Evolutionary conservation across 1,284 basidiomycete genomes (phyloP).

Genomic region (Cryptococcus sp.): DNA sequence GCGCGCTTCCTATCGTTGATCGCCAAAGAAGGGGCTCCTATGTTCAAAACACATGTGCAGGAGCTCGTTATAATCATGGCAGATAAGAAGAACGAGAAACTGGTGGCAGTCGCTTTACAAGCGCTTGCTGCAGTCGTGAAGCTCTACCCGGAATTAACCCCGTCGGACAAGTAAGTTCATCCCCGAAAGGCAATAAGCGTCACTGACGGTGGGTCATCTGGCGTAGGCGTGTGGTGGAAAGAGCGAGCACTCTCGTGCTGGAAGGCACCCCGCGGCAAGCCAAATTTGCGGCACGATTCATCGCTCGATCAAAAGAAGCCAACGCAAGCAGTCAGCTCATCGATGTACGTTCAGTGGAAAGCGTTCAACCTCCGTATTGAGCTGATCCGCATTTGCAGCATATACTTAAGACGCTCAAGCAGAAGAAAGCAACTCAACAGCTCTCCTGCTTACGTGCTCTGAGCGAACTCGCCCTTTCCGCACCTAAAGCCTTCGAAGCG

Average conservation of each 20-base stretch:
- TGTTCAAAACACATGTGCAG: conserved; percentile 72
- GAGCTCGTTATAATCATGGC: conserved; percentile 72
- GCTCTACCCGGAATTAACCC: conserved; percentile 62
- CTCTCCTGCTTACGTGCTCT: conserved; percentile 72
- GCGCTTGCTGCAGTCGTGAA: conserved; percentile 70
- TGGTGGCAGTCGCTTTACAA: conserved; percentile 72
- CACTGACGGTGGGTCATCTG: not conserved
- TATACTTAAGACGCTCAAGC: conserved; percentile 60
- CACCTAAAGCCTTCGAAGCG: conserved; percentile 72
- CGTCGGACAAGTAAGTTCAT: conserved; percentile 66
- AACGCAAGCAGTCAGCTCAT: conserved; percentile 63
- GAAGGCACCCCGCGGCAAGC: conserved; percentile 69
- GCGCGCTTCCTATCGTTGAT: conserved; percentile 58
- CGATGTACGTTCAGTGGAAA: conserved; percentile 59
- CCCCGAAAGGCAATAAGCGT: not conserved
- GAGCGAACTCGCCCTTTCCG: conserved; percentile 70
- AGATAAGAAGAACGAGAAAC: conserved; percentile 62
- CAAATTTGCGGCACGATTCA: conserved; percentile 82
- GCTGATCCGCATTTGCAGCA: conserved; percentile 14
- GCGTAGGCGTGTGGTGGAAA: conserved; percentile 68
- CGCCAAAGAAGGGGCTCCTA: conserved; percentile 73
- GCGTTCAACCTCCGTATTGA: not conserved
- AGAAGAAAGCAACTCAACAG: conserved; percentile 61
- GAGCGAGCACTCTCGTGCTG: conserved; percentile 64
- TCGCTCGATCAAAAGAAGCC: conserved; percentile 64